Base-by-base conservation (phyloP, 495 filamentous ascomycete genomes). In the Penicillium diatomitis region DNA sequence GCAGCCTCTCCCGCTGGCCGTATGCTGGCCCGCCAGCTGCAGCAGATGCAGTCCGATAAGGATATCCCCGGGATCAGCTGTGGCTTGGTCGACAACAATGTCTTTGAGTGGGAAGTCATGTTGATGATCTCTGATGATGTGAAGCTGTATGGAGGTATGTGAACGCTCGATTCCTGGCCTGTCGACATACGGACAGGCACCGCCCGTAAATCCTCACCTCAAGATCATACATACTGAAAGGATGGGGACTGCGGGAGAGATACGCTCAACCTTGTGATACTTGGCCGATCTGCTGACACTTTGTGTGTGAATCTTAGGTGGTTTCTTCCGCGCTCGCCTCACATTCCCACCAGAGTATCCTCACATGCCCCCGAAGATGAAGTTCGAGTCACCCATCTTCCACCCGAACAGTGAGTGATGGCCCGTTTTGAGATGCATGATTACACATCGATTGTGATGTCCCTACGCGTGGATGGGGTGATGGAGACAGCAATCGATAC, bases 21-120 rank as follows among this genome's bases (percentile, higher is more conserved):
- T 45, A 83, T 95, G 55, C 80, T 97, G 12, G 69, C 74, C 49
- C 81, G 86, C 12, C 94, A 98, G 69, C 78, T 97, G 38, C 92
- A 92, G 72, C 81, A 90, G 55, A 96, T 98, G 81, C 88, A 96
- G 66, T 83, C 78, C 10, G 86, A 88, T 57, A 90, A 87, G 59
- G 88, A 95, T 67, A 84, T 96, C 32, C 88, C 89, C 0, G 92
- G 90, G 35, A 96, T 98, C 58, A 95, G 88, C 53, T 92, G 86
- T 62, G 92, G 92, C 2, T 73, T 98, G 32, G 82, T 92, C 28
- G 81, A 83, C 52, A 83, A 74, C 71, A 96, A 95, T 62, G 84
- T 97, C n/a, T 96, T 95, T 54, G 86, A 96, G 73, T 98, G 92
- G 92, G 91, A 97, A 65, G 89, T 98, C 10, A 95, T 96, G 86